Conservation (phyloP, 73 alveolate genomes). For the Effrenium voratum region DNA sequence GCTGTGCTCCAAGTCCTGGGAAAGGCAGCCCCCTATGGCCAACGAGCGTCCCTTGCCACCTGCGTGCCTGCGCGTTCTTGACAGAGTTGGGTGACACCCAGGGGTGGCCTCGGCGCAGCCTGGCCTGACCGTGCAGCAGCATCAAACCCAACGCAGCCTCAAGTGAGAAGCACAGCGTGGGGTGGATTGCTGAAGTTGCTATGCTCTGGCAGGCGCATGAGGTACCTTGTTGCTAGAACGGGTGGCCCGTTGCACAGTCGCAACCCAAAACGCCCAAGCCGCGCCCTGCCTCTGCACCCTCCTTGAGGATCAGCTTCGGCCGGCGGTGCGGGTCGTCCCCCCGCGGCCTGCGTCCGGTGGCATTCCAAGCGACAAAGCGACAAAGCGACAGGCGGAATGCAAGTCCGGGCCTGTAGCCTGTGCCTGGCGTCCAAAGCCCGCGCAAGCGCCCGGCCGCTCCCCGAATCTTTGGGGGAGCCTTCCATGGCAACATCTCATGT, state of each 20-base stretch:
- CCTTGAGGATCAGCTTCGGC: conserved; percentile 35
- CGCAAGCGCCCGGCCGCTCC: background rate
- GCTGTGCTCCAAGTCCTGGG: conserved; percentile 17
- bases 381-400: background rate
- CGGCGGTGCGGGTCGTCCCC: conserved; percentile 83
- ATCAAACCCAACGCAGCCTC: too few species aligned
- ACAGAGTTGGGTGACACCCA: conserved; percentile 67
- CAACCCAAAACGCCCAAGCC: background rate
- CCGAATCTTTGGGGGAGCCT: conserved; percentile 2
- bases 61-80: conserved; percentile 21
- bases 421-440: conserved; percentile 61
- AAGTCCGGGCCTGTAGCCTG: conserved; percentile 33
- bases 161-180: too few species aligned
- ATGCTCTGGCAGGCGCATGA: too few species aligned
- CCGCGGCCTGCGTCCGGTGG: conserved; percentile 17
- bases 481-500: background rate
- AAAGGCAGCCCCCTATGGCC: background rate
- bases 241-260: too few species aligned
- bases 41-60: background rate
- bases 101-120: conserved; percentile 53
- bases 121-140: too few species aligned
- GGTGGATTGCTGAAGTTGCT: too few species aligned
- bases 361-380: background rate
- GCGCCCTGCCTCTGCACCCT: conserved; percentile 62
- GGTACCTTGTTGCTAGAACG: too few species aligned